Evolutionary conservation across 1,139 yeast species (phyloP).

Genomic region (Arxiozyma telluris): DNA sequence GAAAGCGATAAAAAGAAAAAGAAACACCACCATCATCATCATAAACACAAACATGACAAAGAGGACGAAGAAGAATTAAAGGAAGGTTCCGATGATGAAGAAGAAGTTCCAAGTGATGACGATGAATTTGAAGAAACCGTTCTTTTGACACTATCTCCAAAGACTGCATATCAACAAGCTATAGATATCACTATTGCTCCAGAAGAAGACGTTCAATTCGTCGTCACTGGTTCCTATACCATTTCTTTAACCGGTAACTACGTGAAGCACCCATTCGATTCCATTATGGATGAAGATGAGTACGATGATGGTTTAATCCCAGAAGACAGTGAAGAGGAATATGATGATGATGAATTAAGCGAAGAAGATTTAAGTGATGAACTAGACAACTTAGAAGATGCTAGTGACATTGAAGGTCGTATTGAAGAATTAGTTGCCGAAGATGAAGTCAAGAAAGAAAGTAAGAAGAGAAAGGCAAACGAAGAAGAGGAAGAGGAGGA

Average conservation of each 20-base stretch:
- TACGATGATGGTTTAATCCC: constrained; percentile 42
- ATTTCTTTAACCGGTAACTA: constrained; percentile 90
- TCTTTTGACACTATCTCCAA: constrained; percentile 85
- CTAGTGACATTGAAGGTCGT: constrained; percentile 40
- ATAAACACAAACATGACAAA: constrained; percentile 10
- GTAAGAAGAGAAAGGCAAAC: constrained; percentile 33
- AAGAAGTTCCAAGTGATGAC: constrained; percentile 35
- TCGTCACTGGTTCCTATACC: constrained; percentile 92
- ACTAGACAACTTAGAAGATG: constrained; percentile 34
- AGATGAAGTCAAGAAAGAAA: constrained; percentile 30
- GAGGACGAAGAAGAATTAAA: constrained; percentile 15
- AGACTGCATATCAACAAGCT: constrained; percentile 76
- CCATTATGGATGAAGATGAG: constrained; percentile 34
- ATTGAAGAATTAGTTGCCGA: constrained; percentile 34
- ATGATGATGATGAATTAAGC: constrained; percentile 50
- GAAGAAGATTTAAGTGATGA: constrained; percentile 33
- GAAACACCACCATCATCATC: constrained; percentile 12
- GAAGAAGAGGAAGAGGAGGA: constrained; percentile 33
- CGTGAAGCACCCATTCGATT: constrained; percentile 77
- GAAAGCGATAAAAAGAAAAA: constrained; percentile 3
- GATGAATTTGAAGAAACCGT: constrained; percentile 71
- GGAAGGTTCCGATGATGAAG: constrained; percentile 6
- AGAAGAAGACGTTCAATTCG: constrained; percentile 88
- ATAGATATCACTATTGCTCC: constrained; percentile 85
- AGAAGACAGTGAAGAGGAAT: constrained; percentile 67